Evolutionary conservation across 2,329 filamentous ascomycete species (phyloP).

Genomic region (Colletotrichum godetiae): DNA sequence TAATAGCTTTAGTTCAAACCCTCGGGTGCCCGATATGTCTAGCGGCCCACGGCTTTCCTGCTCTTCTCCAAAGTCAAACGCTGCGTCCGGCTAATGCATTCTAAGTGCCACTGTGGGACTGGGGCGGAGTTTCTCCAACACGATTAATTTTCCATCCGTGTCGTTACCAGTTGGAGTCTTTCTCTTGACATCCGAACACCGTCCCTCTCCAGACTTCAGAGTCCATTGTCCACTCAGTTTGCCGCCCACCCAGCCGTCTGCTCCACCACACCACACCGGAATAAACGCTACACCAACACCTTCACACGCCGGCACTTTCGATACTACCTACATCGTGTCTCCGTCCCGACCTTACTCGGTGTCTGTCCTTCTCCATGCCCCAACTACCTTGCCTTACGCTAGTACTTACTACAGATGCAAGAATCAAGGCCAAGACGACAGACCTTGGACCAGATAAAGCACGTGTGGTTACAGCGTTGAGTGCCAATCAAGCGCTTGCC

Average conservation of each 20-base stretch:
- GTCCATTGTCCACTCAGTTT: neutral
- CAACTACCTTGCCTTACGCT: no score
- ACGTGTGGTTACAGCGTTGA: constrained; percentile 14
- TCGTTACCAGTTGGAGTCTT: neutral
- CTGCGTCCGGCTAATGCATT: neutral
- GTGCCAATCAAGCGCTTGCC: constrained; percentile 25
- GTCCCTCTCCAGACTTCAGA: neutral
- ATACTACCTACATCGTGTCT: neutral
- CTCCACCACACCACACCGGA: neutral
- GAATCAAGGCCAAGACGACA: neutral
- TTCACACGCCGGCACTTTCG: neutral
- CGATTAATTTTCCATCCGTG: neutral
- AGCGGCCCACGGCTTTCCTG: constrained; percentile 11
- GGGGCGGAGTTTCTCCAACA: constrained; percentile 3
- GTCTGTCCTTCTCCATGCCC: neutral
- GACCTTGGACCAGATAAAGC: neutral
- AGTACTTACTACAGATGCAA: neutral
- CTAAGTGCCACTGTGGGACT: neutral
- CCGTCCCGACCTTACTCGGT: neutral
- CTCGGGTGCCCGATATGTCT: neutral
- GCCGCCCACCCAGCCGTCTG: neutral
- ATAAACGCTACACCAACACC: neutral
- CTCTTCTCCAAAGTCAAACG: constrained; percentile 4
- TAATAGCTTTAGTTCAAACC: neutral
- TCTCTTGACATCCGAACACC: neutral